Percentiles rank a stretch among this genome's conserved stretches.
Conservation (phyloP, 139 green algal species). For the Closterium sp. region DNA sequence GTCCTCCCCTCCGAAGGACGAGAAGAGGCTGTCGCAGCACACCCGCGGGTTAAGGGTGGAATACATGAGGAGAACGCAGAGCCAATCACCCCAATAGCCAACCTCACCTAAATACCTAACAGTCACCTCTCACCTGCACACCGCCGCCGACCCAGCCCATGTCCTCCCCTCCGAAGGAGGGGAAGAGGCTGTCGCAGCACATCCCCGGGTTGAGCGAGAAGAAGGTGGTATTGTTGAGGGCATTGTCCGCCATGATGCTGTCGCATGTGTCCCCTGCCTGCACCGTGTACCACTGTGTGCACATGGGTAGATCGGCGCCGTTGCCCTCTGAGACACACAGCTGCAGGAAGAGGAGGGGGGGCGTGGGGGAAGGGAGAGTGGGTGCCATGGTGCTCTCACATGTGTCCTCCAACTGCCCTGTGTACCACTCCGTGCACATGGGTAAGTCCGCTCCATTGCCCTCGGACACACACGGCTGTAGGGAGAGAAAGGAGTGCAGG, state of each 20-base stretch:
- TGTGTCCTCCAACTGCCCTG: not conserved
- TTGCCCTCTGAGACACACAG: no score
- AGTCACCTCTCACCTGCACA: not conserved
- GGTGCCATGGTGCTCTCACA: no score
- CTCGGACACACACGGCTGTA: not conserved
- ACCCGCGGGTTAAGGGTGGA: no score
- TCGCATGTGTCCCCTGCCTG: not conserved
- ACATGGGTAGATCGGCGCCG: no score
- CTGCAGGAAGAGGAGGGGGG: no score
- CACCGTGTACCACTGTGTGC: not conserved
- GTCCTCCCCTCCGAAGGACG: not conserved
- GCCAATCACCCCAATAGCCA: no score
- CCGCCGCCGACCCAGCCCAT: not conserved
- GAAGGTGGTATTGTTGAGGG: not conserved
- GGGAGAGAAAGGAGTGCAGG: not conserved
- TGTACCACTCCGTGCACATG: conserved; percentile 1
- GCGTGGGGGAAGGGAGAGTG: no score
- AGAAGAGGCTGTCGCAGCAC: not conserved
- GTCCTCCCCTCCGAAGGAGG: not conserved
- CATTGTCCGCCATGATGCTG: not conserved
- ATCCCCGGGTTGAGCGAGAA: conserved; percentile 1
- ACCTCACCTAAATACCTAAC: no score
- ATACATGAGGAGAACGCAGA: no score
- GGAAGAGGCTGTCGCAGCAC: not conserved
- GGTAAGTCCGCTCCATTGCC: not conserved